phyloP scores from a whole-genome alignment of 164 flowering plant species.

The Magnolia kwangsiensis region DNA sequence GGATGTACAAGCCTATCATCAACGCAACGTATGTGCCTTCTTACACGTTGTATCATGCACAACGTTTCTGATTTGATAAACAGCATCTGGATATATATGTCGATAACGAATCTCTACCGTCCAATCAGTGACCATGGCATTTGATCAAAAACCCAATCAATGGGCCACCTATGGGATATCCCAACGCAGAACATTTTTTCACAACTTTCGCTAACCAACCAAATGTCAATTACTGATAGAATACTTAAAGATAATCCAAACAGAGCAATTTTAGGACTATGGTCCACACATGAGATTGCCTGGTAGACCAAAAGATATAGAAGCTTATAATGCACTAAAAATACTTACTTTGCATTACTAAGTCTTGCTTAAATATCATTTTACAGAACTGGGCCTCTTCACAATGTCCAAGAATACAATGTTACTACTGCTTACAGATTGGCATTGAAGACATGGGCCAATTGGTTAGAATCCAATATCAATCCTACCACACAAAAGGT shows the following conservation, averaged over 20 bases:
- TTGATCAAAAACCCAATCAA: not conserved
- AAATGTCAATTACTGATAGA: too few relatives aligned
- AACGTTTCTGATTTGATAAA: not conserved
- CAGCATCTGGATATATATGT: too few relatives aligned
- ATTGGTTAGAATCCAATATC: slow-evolving; percentile 70
- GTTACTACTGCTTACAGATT: slow-evolving; percentile 73
- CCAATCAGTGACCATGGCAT: not conserved
- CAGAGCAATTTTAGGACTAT: too few relatives aligned
- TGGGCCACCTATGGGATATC: not conserved
- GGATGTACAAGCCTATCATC: slow-evolving; percentile 83
- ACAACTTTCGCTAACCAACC: too few relatives aligned
- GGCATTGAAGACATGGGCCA: slow-evolving; percentile 79
- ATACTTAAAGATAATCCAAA: too few relatives aligned
- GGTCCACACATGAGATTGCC: too few relatives aligned
- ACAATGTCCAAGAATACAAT: slow-evolving; percentile 56
- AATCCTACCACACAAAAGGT: slow-evolving; percentile 61
- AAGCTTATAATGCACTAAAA: not conserved
- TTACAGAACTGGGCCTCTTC: slow-evolving; percentile 43
- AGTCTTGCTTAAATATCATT: not conserved
- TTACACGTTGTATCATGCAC: not conserved
- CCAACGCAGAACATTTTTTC: too few relatives aligned
- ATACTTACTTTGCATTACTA: not conserved
- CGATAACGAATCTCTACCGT: not conserved
- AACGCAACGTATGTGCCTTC: slow-evolving; percentile 68
- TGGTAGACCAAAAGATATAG: not conserved